A percentile compares a stretch with the other conserved stretches of the same genome.
Evolutionary conservation across 352 stramenopile species (phyloP).

Genomic region (Pseudoperonospora humuli): DNA sequence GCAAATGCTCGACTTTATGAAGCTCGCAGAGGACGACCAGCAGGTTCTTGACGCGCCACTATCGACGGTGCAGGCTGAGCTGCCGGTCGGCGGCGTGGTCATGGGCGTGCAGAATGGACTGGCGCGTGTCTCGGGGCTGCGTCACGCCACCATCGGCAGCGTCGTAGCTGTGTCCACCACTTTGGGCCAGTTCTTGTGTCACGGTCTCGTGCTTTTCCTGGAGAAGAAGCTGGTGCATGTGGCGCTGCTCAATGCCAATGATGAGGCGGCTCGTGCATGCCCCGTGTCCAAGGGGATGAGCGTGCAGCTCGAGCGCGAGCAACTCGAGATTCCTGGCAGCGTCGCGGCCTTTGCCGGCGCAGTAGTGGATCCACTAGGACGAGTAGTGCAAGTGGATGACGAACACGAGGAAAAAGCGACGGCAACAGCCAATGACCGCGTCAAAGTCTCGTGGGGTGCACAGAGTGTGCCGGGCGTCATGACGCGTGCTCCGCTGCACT

Average conservation of each 20-base stretch:
- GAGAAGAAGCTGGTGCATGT: slow-evolving; percentile 54
- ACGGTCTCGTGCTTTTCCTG: slow-evolving; percentile 48
- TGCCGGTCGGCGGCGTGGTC: slow-evolving; percentile 45
- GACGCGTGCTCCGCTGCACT: slow-evolving; percentile 38
- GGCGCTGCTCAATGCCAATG: slow-evolving; percentile 37
- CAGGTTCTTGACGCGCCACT: neutral
- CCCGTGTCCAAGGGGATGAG: slow-evolving; percentile 49
- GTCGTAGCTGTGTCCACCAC: slow-evolving; percentile 37
- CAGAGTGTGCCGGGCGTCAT: slow-evolving; percentile 64
- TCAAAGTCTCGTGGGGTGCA: slow-evolving; percentile 43
- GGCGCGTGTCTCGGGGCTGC: slow-evolving; percentile 62
- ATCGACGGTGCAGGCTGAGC: slow-evolving; percentile 17
- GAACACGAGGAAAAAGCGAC: neutral
- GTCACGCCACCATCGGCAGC: slow-evolving; percentile 63
- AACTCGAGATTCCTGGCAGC: slow-evolving; percentile 46
- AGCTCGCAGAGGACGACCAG: slow-evolving; percentile 28
- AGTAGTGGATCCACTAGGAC: slow-evolving; percentile 46
- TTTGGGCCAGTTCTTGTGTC: slow-evolving; percentile 22
- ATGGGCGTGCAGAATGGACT: slow-evolving; percentile 68
- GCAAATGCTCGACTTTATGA: slow-evolving; percentile 66
- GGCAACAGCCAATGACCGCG: slow-evolving; percentile 17
- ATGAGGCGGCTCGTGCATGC: slow-evolving; percentile 8
- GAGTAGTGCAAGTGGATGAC: slow-evolving; percentile 17
- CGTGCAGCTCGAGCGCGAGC: slow-evolving; percentile 40
- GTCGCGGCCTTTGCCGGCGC: slow-evolving; percentile 34